phyloP scores from a whole-genome alignment of 441 rosid genomes.

The Erodium texanum region DNA sequence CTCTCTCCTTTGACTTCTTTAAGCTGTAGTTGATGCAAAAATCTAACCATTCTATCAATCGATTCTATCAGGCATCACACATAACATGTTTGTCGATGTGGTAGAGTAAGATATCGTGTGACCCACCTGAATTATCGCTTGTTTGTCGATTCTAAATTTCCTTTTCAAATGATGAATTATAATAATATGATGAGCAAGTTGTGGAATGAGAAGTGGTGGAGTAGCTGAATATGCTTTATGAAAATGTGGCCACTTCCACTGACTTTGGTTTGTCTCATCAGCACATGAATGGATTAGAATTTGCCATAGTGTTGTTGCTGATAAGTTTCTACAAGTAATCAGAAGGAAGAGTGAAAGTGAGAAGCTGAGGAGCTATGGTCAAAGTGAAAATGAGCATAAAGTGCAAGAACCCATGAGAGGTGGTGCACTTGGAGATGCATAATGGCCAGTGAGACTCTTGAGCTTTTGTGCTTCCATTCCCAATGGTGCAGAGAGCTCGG shows the following conservation, averaged over 20 bases:
- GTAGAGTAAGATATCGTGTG: too few species aligned
- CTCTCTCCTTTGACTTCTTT: too few species aligned
- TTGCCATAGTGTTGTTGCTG: not conserved
- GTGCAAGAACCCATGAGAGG: constrained; percentile 1
- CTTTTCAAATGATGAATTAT: constrained; percentile 9
- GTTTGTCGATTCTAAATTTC: not conserved
- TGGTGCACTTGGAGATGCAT: constrained; percentile 11
- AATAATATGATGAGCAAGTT: constrained; percentile 5
- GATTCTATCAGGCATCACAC: too few species aligned
- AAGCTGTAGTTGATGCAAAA: too few species aligned
- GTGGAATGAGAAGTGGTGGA: not conserved
- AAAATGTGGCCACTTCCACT: constrained; percentile 5
- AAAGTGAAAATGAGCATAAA: constrained; percentile 10
- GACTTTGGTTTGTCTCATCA: constrained; percentile 3
- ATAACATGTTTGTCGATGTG: too few species aligned
- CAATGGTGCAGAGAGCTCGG: not conserved
- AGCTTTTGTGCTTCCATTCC: not conserved
- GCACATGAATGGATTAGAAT: constrained; percentile 2
- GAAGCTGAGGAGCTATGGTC: not conserved
- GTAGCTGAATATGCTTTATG: not conserved
- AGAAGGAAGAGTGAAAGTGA: not conserved
- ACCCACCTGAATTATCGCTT: not conserved
- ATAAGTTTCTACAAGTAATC: constrained; percentile 2
- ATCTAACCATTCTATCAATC: too few species aligned
- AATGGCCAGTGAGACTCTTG: constrained; percentile 8